Conservation (phyloP, 1,139 yeast species). For the Geotrichum australiense region DNA sequence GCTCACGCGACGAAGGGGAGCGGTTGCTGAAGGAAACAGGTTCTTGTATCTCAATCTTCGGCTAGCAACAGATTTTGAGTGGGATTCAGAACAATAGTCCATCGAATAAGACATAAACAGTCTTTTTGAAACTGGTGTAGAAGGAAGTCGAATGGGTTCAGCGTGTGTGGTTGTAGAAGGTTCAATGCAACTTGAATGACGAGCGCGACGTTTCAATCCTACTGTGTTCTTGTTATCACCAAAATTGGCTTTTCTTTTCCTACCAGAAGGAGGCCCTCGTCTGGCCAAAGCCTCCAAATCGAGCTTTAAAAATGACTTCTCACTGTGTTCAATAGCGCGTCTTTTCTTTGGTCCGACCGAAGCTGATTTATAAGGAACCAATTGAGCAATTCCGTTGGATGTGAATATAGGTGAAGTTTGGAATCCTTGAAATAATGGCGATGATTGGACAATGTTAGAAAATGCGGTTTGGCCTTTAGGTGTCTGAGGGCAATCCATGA, state of each 20-base stretch:
- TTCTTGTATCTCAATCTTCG: constrained; percentile 5
- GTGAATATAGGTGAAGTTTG: constrained; percentile 8
- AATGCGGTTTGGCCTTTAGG: constrained; percentile 6
- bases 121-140: constrained; percentile 4
- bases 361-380: not conserved
- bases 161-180: not conserved
- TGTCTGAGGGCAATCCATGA: constrained; percentile 6
- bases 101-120: constrained; percentile 4
- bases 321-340: not conserved
- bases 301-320: constrained; percentile 6
- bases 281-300: constrained; percentile 14
- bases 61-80: constrained; percentile 7
- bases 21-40: constrained; percentile 3
- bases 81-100: constrained; percentile 8
- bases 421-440: constrained; percentile 12
- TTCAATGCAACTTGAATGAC: not conserved
- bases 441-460: constrained; percentile 10
- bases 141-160: not conserved
- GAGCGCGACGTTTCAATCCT: not conserved
- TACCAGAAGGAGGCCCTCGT: constrained; percentile 1
- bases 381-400: not conserved
- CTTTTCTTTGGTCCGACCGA: not conserved
- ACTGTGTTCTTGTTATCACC: not conserved
- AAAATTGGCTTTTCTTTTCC: not conserved
- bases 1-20: constrained; percentile 3